phyloP scores from a whole-genome alignment of 1,139 yeast genomes.

The Groenewaldozyma sp. region DNA sequence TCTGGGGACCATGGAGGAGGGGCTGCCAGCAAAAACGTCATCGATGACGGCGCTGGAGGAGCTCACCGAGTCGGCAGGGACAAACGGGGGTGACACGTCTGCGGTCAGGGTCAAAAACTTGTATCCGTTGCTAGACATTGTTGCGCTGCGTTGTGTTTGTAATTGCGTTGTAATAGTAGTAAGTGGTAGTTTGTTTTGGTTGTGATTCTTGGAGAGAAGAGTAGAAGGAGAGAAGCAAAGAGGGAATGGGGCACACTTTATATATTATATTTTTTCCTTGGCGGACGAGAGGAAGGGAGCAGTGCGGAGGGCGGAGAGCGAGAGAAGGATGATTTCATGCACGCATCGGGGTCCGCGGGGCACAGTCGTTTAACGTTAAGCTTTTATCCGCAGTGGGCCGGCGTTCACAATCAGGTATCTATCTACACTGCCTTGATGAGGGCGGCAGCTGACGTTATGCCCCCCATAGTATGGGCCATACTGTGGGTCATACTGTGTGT shows the following conservation, averaged over 20 bases:
- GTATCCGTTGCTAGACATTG: not conserved
- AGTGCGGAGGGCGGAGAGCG: too few relatives aligned
- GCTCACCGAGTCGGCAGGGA: constrained; percentile 7
- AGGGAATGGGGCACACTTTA: not conserved
- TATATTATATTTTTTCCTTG: not conserved
- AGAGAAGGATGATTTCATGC: too few relatives aligned
- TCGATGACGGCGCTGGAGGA: constrained; percentile 10
- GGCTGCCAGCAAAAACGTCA: constrained; percentile 9
- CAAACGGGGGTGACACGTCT: constrained; percentile 15
- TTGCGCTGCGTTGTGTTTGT: too few relatives aligned
- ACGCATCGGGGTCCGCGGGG: too few relatives aligned
- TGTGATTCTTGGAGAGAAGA: not conserved
- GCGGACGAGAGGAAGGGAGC: too few relatives aligned
- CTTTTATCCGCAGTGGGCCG: too few relatives aligned
- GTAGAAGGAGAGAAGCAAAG: not conserved
- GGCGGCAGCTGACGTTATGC: too few relatives aligned
- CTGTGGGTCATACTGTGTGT: too few relatives aligned
- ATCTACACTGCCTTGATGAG: too few relatives aligned
- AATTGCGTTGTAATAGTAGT: not conserved
- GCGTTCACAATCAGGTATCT: too few relatives aligned
- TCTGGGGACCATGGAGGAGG: constrained; percentile 3
- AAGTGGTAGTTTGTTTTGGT: not conserved
- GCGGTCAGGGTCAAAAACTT: constrained; percentile 16
- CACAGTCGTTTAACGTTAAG: too few relatives aligned
- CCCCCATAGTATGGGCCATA: too few relatives aligned